Evolutionary conservation across 2,329 filamentous ascomycete species (phyloP).

Genomic region (Leptosphaerulina australis): DNA sequence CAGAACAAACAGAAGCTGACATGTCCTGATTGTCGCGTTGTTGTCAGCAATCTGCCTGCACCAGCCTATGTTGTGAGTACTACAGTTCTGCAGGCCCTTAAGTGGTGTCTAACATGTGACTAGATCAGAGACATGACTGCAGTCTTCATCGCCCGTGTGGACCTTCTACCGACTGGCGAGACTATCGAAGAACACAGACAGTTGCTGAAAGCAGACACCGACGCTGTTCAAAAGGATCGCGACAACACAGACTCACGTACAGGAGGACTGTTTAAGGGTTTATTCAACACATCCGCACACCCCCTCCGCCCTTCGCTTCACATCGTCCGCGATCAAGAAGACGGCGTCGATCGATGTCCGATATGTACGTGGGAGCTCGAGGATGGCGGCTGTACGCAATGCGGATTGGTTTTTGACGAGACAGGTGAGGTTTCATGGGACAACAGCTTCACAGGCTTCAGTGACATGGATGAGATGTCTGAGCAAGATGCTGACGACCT

Average conservation of each 20-base stretch:
- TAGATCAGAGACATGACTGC: slow-evolving; percentile 69
- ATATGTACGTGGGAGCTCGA: slow-evolving; percentile 68
- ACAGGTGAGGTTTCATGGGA: slow-evolving; percentile 51
- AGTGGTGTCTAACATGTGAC: not conserved
- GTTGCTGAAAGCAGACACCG: slow-evolving; percentile 65
- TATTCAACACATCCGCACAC: slow-evolving; percentile 52
- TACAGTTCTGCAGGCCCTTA: not conserved
- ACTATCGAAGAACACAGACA: slow-evolving; percentile 65
- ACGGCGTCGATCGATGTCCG: slow-evolving; percentile 68
- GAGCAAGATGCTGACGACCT: slow-evolving; percentile 51
- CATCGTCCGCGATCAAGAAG: slow-evolving; percentile 61
- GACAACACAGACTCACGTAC: slow-evolving; percentile 55
- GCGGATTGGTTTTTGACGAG: slow-evolving; percentile 58
- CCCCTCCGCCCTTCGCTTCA: slow-evolving; percentile 36
- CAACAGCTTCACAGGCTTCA: slow-evolving; percentile 51
- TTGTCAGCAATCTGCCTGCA: slow-evolving; percentile 64
- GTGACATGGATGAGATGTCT: slow-evolving; percentile 53
- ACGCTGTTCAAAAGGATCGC: slow-evolving; percentile 65
- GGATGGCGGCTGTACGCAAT: slow-evolving; percentile 63
- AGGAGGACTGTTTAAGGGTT: slow-evolving; percentile 68
- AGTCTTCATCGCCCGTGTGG: slow-evolving; percentile 64
- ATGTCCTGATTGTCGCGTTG: slow-evolving; percentile 70
- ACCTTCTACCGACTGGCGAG: slow-evolving; percentile 68
- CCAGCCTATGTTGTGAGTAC: slow-evolving; percentile 66
- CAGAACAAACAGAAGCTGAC: slow-evolving; percentile 60